phyloP scores from a whole-genome alignment of 352 stramenopile genomes.

The Aphanomyces stellatus region DNA sequence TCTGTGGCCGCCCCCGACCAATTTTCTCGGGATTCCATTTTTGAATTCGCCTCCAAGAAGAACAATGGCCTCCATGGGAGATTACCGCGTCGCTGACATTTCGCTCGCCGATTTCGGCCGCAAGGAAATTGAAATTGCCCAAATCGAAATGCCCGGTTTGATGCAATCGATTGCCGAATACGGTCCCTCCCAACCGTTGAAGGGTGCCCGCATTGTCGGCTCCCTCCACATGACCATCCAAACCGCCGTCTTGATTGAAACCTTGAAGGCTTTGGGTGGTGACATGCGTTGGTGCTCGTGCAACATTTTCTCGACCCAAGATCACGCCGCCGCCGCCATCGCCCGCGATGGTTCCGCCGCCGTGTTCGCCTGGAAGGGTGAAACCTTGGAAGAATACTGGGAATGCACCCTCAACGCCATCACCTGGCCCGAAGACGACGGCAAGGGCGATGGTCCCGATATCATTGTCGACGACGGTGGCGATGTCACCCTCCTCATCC shows the following conservation, averaged over 20 bases:
- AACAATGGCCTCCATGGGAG: constrained; percentile 53
- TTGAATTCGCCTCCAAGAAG: constrained; percentile 15
- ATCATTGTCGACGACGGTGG: constrained; percentile 98
- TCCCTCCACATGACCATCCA: constrained; percentile 99
- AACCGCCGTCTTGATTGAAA: constrained; percentile 98
- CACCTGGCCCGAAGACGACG: constrained; percentile 94
- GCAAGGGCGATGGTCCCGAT: constrained; percentile 94
- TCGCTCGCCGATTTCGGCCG: constrained; percentile 97
- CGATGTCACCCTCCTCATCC: constrained; percentile 98
- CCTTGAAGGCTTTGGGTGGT: constrained; percentile 91
- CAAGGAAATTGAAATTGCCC: constrained; percentile 97
- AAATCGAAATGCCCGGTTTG: constrained; percentile 98
- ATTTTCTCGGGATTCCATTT: too few relatives aligned
- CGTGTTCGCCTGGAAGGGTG: constrained; percentile 98
- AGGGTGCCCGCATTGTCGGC: constrained; percentile 89
- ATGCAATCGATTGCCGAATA: constrained; percentile 95
- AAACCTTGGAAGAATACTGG: constrained; percentile 98
- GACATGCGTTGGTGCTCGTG: constrained; percentile 98
- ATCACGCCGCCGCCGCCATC: constrained; percentile 96
- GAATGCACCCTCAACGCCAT: constrained; percentile 98
- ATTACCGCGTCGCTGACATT: constrained; percentile 93
- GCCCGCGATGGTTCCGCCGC: constrained; percentile 91
- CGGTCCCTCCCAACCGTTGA: constrained; percentile 77
- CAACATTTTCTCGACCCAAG: constrained; percentile 99
- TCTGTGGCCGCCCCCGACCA: too few relatives aligned